Evolutionary conservation across 768 basidiomycete species (phyloP), one percentile per base, ranked within the genome.

Genomic region (Multifurca ochricompacta): DNA sequence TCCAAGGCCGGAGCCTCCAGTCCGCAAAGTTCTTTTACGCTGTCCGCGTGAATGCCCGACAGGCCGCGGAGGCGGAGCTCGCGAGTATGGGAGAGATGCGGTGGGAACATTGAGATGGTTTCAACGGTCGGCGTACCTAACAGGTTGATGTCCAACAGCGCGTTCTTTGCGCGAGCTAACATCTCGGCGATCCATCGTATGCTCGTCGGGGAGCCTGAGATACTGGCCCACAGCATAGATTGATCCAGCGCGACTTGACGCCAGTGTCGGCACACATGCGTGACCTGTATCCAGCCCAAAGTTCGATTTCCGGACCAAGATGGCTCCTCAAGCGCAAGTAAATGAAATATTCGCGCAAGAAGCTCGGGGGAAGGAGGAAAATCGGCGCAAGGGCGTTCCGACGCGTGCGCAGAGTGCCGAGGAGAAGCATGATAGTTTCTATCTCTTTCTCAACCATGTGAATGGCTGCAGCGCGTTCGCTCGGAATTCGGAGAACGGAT

Each of bases 261-360:
- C 58, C 58, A 59, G 34, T 47, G 39, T 14, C 30, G 54, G 34
- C 58, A 59, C 10, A 59, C 58, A 30, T 59, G 58, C 10, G 58
- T 59, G 14, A 27, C 45, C 3, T 1, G n/a, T 14, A 56, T 56
- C 54, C 54, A 56, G 36, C 54, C 54, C 19, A 56, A 41, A 25
- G 31, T 27, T 5, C 6, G 2, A 3, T 11, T 11, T 3, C 14
- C 31, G 23, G 36, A 30, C 18, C 36, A 30, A 16, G 54, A 13
- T 16, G 54, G 54, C 32, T 50, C 48, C 5, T 23, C 35, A 8
- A 21, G 18, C 8, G 25, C 23, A 14, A 19, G 30, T 18, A 51
- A 19, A 16, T 28, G 48, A 36, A 59, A 59, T n/a, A 59, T 34
- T 13, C 28, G 40, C 0, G 50, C n/a, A 14, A 59, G 58, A 10